These are phyloP conservation scores for Fraxinus greggii DNA, from an alignment of 305 asterid species.

Conservation along the genomic window DNA sequence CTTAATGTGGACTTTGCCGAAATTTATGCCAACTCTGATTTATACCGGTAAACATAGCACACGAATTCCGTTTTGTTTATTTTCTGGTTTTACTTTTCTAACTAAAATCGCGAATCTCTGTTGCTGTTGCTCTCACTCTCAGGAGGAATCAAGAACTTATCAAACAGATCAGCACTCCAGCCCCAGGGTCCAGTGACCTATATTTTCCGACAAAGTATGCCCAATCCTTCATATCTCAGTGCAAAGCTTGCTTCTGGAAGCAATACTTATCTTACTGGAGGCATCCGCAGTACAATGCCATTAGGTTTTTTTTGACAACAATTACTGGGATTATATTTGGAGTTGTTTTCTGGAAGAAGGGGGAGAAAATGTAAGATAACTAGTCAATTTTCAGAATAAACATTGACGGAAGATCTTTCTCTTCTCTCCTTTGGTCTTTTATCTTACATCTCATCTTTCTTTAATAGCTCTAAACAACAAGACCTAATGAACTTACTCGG, in stretches of 20 bases:
- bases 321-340: slow-evolving; percentile 72
- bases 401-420: background rate
- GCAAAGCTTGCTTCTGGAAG: slow-evolving; percentile 96
- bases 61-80: background rate
- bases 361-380: slow-evolving; percentile 59
- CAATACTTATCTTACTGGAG: slow-evolving; percentile 89
- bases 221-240: slow-evolving; percentile 65
- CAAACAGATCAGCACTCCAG: slow-evolving; percentile 67
- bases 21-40: slow-evolving; percentile 61
- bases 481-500: slow-evolving; percentile 76
- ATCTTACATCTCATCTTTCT: background rate
- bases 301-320: slow-evolving; percentile 72
- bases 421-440: background rate
- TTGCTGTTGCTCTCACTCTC: slow-evolving; percentile 3
- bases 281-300: slow-evolving; percentile 70
- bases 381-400: background rate
- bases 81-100: background rate
- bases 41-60: slow-evolving; percentile 54
- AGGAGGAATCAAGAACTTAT: slow-evolving; percentile 87
- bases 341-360: slow-evolving; percentile 80
- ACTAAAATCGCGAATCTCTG: background rate
- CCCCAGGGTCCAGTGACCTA: slow-evolving; percentile 68
- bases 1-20: slow-evolving; percentile 72
- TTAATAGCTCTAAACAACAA: slow-evolving; percentile 66
- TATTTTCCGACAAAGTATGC: slow-evolving; percentile 64